These are phyloP conservation scores for Umbelopsis sp. DNA, from an alignment of 192 early-diverging fungal genomes.

Conservation along the genomic window DNA sequence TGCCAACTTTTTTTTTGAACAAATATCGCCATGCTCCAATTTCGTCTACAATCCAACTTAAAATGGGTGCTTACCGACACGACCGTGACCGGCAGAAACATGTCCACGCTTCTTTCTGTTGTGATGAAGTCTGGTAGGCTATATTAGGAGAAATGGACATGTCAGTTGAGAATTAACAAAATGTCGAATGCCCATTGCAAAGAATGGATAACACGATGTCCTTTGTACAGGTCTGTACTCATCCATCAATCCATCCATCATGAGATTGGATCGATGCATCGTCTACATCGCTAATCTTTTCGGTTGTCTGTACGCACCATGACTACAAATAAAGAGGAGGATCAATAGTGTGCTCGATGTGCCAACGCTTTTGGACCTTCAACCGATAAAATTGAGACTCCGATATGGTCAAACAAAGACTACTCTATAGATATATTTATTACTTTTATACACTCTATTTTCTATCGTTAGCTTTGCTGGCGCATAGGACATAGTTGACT, in stretches of 20 bases:
- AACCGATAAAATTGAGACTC: not conserved
- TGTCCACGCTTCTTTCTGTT: conserved; percentile 98
- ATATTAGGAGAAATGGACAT: conserved; percentile 16
- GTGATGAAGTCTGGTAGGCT: conserved; percentile 84
- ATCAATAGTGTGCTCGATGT: not conserved
- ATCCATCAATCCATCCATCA: conserved; percentile 13
- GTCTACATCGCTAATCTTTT: not conserved
- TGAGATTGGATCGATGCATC: not conserved
- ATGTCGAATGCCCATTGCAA: not conserved
- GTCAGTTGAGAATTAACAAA: not conserved
- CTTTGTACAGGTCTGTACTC: not conserved
- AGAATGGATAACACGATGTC: too few species aligned
- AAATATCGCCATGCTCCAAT: not conserved
- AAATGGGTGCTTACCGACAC: conserved; percentile 71
- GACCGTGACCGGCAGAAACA: conserved; percentile 99
- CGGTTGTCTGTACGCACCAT: conserved; percentile 5
- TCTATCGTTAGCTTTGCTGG: conserved; percentile 25
- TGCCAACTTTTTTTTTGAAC: not conserved
- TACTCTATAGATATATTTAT: too few species aligned
- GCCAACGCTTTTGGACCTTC: not conserved
- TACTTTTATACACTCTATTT: not conserved
- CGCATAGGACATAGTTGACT: conserved; percentile 53
- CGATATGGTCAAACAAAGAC: too few species aligned
- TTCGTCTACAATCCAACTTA: not conserved
- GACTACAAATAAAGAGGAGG: conserved; percentile 17